Base-by-base conservation (phyloP, 805 yeast species). In the Wickerhamiella domercqiae region DNA sequence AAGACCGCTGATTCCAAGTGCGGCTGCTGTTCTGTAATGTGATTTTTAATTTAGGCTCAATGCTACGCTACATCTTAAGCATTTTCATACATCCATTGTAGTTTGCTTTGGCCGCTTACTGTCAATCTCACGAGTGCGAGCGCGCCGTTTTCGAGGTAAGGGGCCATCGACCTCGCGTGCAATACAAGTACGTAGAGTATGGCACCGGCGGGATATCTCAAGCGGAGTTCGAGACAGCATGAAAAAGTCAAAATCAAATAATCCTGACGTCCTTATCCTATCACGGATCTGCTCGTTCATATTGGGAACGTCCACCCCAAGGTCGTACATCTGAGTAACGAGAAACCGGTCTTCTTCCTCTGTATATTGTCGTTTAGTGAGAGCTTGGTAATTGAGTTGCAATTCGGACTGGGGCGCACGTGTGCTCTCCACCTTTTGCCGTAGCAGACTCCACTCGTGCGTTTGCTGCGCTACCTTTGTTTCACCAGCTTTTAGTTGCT, bases 321-420 rank as follows among this genome's bases (percentile, higher is more conserved):
- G 69, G 42, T 77, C 67, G 59, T 78, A 75, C 53, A 83, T 61
- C 60, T 78, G 81, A 5, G 83, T 70, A 39, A 90, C 59, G 46
- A 87, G 61, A 57, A 79, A 87, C 45, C 95, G 66, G 55, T 87
- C 98, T 53, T 87, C 96, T 42, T 78, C 93, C 32, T 80, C 90
- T 7, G 82, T 71, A 57, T 75, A 90, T 0, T 75, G 67, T 51
- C 75, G 72, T 50, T 71, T 71, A 3, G 78, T 70, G n/a, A 70
- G 65, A 7, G 93, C 83, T 3, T 93, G 93, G 46, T 68, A 74
- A 44, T 72, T 70, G 40, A 87, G 65, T 2, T 56, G 64, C 52
- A 87, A 60, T 41, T 84, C 86, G 47, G 74, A 75, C 42, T 87
- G 61, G 14, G 98, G 98, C 42, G 74, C 72, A 21, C 63, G 61